Evolutionary conservation across 2,329 filamentous ascomycete genomes (phyloP), one percentile per base, ranked within the genome.

Genomic region (Penicillium sp.): DNA sequence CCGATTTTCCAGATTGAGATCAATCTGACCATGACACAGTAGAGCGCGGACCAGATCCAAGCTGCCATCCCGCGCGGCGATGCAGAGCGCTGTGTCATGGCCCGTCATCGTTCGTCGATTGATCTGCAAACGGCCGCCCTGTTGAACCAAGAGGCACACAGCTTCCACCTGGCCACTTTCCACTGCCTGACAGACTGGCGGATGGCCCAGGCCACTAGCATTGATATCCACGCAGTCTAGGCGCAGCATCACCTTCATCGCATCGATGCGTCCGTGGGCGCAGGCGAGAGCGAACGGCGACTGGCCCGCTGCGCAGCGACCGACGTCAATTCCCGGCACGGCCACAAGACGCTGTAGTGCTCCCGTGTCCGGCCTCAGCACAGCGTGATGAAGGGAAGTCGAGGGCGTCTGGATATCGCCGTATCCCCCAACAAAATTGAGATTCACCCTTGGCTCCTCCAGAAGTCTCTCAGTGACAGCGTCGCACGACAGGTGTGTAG

Each of bases 341-440:
- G 35, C 29, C 14, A 50, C 23, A 23, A 55, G 53, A 46, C 46
- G 44, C 35, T 37, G 16, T 26, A 50, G 47, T 27, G 37, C 37
- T 23, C 21, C 29, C 1, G 54, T 57, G 44, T 59, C 47, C 25
- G 49, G n/a, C 14, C 46, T 57, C 7, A 29, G 13, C n/a, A 50
- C 37, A 23, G 50, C 42, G 13, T 59, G 27, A 45, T 59, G 35
- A 21, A 59, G 46, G 23, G 57, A 57, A n/a, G 21, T 57, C 11
- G 49, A 57, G 21, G 23, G 46, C 1, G 27, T 16, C 13, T 54
- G 21, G 25, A 35, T 27, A 19, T 55, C 50, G 27, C 49, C 29
- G 25, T 54, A 31, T 25, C 54, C 50, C 11, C 47, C 29, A 19
- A 58, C n/a, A 10, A 60, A 39, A 37, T 60, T 55, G 23, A 57